A percentile compares a stretch with the other conserved stretches of the same genome.
These are phyloP conservation scores for Lenzites betulinus DNA, from an alignment of 768 basidiomycete species.

Conservation along the genomic window DNA sequence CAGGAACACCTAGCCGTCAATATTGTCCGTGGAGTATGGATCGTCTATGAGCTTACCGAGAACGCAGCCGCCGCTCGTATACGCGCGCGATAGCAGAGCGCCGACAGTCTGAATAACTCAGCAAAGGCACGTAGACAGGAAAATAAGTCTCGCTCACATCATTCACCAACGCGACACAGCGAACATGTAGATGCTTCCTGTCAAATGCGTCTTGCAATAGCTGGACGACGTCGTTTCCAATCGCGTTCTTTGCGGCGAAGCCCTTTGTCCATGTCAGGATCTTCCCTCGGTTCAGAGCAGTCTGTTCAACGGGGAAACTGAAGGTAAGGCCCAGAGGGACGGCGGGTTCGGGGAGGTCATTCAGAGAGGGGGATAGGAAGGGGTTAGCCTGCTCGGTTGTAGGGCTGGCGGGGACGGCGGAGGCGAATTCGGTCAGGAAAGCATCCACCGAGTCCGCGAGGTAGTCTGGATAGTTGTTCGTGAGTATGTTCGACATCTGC, in stretches of 20 bases:
- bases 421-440: conserved; percentile 70
- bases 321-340: conserved; percentile 90
- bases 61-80: conserved; percentile 88
- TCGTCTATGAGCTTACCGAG: conserved; percentile 43
- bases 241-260: conserved; percentile 87
- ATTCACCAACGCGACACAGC: conserved; percentile 90
- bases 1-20: neutral
- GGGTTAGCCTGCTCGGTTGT: conserved; percentile 23
- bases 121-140: neutral
- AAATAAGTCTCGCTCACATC: conserved; percentile 61
- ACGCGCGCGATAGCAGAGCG: conserved; percentile 88
- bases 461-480: conserved; percentile 68
- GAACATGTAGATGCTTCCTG: conserved; percentile 88
- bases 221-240: conserved; percentile 87
- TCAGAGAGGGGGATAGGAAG: conserved; percentile 22
- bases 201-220: conserved; percentile 92
- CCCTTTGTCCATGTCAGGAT: conserved; percentile 97
- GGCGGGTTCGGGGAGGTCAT: conserved; percentile 27
- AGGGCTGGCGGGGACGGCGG: conserved; percentile 21
- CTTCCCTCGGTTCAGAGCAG: conserved; percentile 85
- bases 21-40: neutral
- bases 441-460: conserved; percentile 96
- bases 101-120: conserved; percentile 78
- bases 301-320: conserved; percentile 97
- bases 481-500: neutral